Evolutionary conservation across 2,329 filamentous ascomycete genomes (phyloP).

Genomic region (Aquanectria penicillioides): DNA sequence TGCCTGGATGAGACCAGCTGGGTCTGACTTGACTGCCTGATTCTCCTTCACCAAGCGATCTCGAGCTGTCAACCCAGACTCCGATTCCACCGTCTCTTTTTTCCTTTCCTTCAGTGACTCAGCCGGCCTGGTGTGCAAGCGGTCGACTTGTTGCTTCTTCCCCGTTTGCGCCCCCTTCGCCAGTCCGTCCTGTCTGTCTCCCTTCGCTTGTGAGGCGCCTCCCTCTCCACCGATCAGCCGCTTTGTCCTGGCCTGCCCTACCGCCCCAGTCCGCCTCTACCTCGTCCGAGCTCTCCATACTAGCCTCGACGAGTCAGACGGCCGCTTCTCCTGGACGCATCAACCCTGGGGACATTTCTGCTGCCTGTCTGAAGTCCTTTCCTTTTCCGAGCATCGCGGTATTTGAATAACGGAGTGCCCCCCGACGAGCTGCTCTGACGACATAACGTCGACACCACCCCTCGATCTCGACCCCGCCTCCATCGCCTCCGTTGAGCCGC

Average conservation of each 20-base stretch:
- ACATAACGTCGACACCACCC: conserved; percentile 34
- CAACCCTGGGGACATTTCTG: not conserved
- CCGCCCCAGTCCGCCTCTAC: conserved; percentile 11
- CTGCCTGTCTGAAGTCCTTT: not conserved
- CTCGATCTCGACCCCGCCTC: conserved; percentile 41
- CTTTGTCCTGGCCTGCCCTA: conserved; percentile 10
- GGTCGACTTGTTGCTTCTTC: conserved; percentile 19
- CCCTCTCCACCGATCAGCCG: conserved; percentile 15
- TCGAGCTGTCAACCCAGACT: conserved; percentile 16
- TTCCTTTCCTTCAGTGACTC: conserved; percentile 31
- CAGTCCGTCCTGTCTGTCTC: not conserved
- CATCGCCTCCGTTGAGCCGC: conserved; percentile 30
- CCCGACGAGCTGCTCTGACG: conserved; percentile 28
- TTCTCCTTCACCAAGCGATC: conserved; percentile 29
- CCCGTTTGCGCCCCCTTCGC: conserved; percentile 9
- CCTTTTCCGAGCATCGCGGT: not conserved
- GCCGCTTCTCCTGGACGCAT: conserved; percentile 4
- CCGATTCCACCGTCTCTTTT: conserved; percentile 21
- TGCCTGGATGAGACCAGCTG: conserved; percentile 39
- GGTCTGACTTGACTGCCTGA: conserved; percentile 46
- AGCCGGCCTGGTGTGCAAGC: conserved; percentile 28
- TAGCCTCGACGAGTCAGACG: conserved; percentile 14
- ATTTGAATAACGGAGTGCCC: not conserved
- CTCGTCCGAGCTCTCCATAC: conserved; percentile 18
- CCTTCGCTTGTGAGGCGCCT: conserved; percentile 4